Percentiles rank a stretch among this genome's conserved stretches.
These are phyloP conservation scores for Curvularia sp. DNA, from an alignment of 2,329 filamentous ascomycete species.

Conservation along the genomic window DNA sequence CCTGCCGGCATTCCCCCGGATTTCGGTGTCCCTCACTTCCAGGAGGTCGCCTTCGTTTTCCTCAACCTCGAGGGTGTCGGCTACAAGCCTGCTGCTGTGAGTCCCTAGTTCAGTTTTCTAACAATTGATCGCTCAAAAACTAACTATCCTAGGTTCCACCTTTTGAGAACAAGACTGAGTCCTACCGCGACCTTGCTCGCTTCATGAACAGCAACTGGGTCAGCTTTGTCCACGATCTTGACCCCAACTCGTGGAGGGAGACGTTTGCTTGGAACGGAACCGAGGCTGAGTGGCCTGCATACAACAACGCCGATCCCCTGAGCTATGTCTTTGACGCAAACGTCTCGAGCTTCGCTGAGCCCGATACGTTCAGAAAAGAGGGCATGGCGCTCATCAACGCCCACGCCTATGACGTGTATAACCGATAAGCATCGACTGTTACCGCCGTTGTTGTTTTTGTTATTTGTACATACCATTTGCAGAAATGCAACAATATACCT, in stretches of 20 bases:
- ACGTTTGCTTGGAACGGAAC: constrained; percentile 25
- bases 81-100: constrained; percentile 45
- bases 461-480: not conserved
- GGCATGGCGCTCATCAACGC: constrained; percentile 55
- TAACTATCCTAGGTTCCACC: constrained; percentile 25
- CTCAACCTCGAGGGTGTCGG: constrained; percentile 54
- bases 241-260: constrained; percentile 37
- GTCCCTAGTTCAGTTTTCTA: not conserved
- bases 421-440: constrained; percentile 7
- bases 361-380: constrained; percentile 54
- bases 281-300: constrained; percentile 51
- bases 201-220: constrained; percentile 57
- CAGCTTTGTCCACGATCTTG: constrained; percentile 53
- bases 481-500: not conserved
- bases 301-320: constrained; percentile 45
- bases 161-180: constrained; percentile 46
- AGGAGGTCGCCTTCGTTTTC: constrained; percentile 58
- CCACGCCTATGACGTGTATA: constrained; percentile 21
- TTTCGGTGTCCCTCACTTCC: constrained; percentile 62
- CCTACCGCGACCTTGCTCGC: constrained; percentile 50
- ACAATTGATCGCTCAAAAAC: not conserved
- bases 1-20: constrained; percentile 54
- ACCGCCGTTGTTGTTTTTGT: not conserved
- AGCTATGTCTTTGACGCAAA: constrained; percentile 59
- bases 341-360: constrained; percentile 49